These are phyloP conservation scores for Spiromastix sp. DNA, from an alignment of 2,329 filamentous ascomycete species.

Conservation along the genomic window DNA sequence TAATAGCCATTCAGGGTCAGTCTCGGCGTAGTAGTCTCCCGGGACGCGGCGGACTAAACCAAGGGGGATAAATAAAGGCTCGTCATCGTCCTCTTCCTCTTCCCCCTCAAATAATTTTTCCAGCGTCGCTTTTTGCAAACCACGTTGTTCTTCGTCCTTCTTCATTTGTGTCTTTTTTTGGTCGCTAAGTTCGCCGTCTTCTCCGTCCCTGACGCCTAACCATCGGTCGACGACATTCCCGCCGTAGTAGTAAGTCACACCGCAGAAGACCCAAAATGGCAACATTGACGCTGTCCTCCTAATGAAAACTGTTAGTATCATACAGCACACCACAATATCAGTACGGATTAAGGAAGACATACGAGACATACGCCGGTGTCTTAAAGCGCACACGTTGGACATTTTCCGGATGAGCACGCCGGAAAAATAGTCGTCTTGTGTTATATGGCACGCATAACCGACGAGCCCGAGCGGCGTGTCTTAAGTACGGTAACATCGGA, in stretches of 20 bases:
- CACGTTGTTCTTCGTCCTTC: background rate
- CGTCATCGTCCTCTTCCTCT: constrained; percentile 2
- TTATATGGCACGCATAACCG: constrained; percentile 2
- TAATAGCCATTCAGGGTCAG: constrained; percentile 8
- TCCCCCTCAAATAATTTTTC: constrained; percentile 1
- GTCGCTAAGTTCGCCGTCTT: background rate
- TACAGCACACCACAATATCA: background rate
- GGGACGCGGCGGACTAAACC: constrained; percentile 6
- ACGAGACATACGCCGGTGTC: constrained; percentile 4
- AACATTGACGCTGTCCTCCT: background rate
- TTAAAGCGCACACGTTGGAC: constrained; percentile 9
- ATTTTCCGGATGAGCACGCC: constrained; percentile 3
- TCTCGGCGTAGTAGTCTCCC: constrained; percentile 4
- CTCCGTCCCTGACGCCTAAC: background rate
- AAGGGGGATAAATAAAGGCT: constrained; percentile 10
- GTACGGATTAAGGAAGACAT: constrained; percentile 1
- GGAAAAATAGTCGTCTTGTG: constrained; percentile 4
- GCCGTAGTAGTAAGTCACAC: constrained; percentile 1
- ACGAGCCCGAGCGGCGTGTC: constrained; percentile 2
- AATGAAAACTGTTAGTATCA: background rate
- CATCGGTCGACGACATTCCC: background rate
- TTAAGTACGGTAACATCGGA: no score
- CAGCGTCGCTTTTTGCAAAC: background rate
- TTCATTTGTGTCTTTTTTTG: background rate
- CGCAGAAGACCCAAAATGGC: background rate